A percentile compares a stretch with the other conserved stretches of the same genome.
Evolutionary conservation across 768 basidiomycete genomes (phyloP).

Genomic region (Cyclocybe cylindracea): DNA sequence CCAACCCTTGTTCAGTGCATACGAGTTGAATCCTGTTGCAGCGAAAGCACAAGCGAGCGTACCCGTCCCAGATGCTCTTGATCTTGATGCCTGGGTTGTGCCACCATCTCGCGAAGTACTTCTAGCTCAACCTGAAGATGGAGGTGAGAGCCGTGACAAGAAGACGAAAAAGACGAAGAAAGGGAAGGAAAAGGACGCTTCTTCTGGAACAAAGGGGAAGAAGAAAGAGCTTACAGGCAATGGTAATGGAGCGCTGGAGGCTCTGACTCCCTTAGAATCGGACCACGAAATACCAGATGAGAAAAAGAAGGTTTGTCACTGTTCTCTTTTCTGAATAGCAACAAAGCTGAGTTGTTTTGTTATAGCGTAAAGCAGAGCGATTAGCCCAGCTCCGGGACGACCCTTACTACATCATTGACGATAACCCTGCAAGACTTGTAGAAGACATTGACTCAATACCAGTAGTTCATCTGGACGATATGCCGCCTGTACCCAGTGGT

Average conservation of each 20-base stretch:
- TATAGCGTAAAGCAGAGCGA: conserved; percentile 74
- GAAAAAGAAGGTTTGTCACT: conserved; percentile 55
- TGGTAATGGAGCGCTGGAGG: conserved; percentile 24
- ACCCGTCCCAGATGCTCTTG: conserved; percentile 78
- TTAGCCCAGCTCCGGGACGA: conserved; percentile 79
- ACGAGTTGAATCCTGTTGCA: conserved; percentile 88
- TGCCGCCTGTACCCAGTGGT: conserved; percentile 46
- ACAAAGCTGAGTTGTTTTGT: not conserved
- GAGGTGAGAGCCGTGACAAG: conserved; percentile 37
- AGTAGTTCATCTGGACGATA: conserved; percentile 78
- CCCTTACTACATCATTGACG: conserved; percentile 88
- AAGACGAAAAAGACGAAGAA: conserved; percentile 59
- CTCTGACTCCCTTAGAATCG: conserved; percentile 34
- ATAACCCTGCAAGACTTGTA: conserved; percentile 39
- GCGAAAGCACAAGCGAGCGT: conserved; percentile 79
- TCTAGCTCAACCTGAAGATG: conserved; percentile 13
- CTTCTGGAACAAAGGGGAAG: conserved; percentile 20
- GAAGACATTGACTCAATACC: conserved; percentile 92
- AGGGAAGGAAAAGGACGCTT: conserved; percentile 30
- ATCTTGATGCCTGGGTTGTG: conserved; percentile 86
- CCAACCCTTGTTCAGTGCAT: conserved; percentile 69
- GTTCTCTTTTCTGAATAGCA: not conserved
- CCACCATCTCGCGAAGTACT: conserved; percentile 52
- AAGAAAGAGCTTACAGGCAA: conserved; percentile 37
- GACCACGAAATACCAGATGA: conserved; percentile 61